phyloP scores from a whole-genome alignment of 805 yeast genomes.

The Barnettozyma botsteinii region DNA sequence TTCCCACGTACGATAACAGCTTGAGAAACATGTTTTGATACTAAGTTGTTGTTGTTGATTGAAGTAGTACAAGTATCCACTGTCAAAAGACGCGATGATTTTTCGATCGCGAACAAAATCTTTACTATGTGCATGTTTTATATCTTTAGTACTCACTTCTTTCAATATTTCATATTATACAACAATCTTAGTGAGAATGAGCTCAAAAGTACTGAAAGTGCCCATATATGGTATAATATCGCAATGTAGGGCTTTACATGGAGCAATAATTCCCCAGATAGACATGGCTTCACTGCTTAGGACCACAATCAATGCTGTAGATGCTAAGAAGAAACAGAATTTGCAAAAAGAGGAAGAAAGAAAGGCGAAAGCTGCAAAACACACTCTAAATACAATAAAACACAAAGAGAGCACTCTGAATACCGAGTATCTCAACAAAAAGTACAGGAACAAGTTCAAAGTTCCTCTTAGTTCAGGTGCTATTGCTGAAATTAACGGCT shows the following conservation, averaged over 20 bases:
- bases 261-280: neutral
- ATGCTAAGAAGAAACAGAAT: slow-evolving; percentile 2
- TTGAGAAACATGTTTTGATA: slow-evolving; percentile 46
- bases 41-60: neutral
- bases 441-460: slow-evolving; percentile 15
- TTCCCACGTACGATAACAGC: slow-evolving; percentile 54
- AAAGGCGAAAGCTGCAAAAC: neutral
- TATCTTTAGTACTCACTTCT: no score
- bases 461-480: slow-evolving; percentile 17
- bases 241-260: neutral
- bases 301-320: slow-evolving; percentile 4
- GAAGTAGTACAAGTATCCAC: no score
- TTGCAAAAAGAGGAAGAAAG: neutral
- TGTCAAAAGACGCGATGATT: no score
- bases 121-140: no score
- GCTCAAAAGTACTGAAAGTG: no score
- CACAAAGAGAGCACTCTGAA: neutral
- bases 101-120: no score
- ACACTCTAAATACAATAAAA: slow-evolving; percentile 2
- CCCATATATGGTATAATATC: no score
- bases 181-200: no score
- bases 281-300: slow-evolving; percentile 6
- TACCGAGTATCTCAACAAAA: slow-evolving; percentile 13
- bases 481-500: slow-evolving; percentile 28
- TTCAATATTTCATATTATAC: no score